A percentile compares a stretch with the other conserved stretches of the same genome.
These are phyloP conservation scores for Nicotiana sylvestris DNA, from an alignment of 257 asterid genomes.

Conservation along the genomic window DNA sequence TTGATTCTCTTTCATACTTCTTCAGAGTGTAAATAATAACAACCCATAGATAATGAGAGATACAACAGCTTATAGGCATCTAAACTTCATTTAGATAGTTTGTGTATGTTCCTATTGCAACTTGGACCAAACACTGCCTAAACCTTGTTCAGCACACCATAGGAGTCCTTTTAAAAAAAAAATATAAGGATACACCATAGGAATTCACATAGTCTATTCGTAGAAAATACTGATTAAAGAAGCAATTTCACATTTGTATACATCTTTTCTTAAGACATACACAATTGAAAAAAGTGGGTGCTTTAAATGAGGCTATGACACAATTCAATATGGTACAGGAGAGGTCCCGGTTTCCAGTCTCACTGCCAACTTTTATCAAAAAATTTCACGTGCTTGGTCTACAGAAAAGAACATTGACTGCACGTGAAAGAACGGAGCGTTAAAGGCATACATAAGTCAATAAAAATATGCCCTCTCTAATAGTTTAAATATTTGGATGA, in stretches of 20 bases:
- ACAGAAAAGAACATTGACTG: neutral
- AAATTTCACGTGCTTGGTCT: neutral
- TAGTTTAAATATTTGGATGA: neutral
- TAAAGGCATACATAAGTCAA: neutral
- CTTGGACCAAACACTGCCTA: neutral
- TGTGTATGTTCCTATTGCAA: neutral
- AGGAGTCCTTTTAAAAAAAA: neutral
- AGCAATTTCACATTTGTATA: neutral
- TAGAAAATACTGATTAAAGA: neutral
- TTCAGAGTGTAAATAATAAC: neutral
- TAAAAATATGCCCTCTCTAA: neutral
- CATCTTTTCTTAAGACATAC: neutral
- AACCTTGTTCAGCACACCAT: neutral
- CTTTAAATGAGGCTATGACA: too few species aligned
- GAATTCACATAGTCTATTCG: neutral
- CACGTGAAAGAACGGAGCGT: neutral
- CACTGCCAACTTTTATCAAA: neutral
- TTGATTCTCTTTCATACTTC: constrained; percentile 1
- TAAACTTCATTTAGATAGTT: neutral
- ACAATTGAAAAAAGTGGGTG: too few species aligned
- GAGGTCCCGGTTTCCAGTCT: neutral
- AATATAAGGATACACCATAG: too few species aligned
- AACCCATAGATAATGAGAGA: neutral
- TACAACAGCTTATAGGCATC: neutral
- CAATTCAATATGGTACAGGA: neutral